Evolutionary conservation across 257 asterid genomes (phyloP).

Genomic region (Rehmannia glutinosa): DNA sequence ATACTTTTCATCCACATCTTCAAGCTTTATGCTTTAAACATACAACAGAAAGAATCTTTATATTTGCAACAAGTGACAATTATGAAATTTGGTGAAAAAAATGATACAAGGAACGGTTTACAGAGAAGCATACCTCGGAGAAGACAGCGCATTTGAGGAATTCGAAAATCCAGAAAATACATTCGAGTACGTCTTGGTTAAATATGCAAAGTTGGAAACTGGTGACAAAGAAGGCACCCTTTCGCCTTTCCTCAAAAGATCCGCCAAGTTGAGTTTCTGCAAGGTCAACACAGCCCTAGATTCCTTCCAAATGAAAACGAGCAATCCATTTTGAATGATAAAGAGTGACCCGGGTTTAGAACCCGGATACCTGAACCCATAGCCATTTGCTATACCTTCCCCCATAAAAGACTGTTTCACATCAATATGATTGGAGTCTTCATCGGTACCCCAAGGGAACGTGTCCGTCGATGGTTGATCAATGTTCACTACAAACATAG

Average conservation of each 20-base stretch:
- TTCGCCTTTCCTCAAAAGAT: conserved; percentile 74
- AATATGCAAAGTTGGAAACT: conserved; percentile 70
- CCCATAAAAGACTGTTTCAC: conserved; percentile 58
- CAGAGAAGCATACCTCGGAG: conserved; percentile 48
- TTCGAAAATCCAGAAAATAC: conserved; percentile 71
- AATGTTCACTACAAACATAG: conserved; percentile 72
- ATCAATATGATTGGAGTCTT: conserved; percentile 37
- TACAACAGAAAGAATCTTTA: not conserved
- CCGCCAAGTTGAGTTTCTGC: conserved; percentile 69
- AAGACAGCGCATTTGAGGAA: conserved; percentile 46
- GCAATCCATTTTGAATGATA: conserved; percentile 60
- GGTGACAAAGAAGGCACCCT: conserved; percentile 72
- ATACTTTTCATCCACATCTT: not conserved
- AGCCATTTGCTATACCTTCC: conserved; percentile 88
- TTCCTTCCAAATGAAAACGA: conserved; percentile 80
- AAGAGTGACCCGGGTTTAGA: conserved; percentile 86
- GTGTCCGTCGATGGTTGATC: conserved; percentile 53
- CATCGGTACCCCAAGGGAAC: conserved; percentile 75
- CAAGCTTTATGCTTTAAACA: not conserved
- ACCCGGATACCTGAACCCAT: conserved; percentile 92
- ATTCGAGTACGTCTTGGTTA: conserved; percentile 79
- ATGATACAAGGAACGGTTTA: not conserved
- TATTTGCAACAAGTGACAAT: not conserved
- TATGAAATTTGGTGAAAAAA: not conserved
- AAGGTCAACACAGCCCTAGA: conserved; percentile 68